Base-by-base conservation (phyloP, 2,329 filamentous ascomycete species). In the Geosmithia morbida region DNA sequence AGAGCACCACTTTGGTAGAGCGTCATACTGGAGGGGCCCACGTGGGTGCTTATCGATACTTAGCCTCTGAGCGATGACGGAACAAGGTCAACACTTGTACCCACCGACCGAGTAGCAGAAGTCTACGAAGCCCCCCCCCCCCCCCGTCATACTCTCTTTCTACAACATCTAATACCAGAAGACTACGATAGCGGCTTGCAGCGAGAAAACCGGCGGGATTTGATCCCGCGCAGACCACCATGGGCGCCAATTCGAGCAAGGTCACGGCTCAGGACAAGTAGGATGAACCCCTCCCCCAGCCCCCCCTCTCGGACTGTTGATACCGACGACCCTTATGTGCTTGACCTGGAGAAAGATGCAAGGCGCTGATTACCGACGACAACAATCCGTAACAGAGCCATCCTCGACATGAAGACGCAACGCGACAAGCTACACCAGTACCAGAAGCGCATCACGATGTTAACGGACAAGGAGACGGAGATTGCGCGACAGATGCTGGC, bases 391-490 rank as follows among this genome's bases (percentile, higher is more conserved):
- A 20, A 11, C 61, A 96, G 89, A 70, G 90, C 90, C 50, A 96
- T 97, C 66, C 83, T 97, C 59, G 89, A 97, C 68, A 85, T 97
- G 70, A 97, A 97, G 71, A 87, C 81, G 66, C 90, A 97, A 70
- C 89, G 92, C 64, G 92, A 98, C 72, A 94, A 88, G 65, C 82
- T 98, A 3, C 89, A 94, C 59, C 88, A 94, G 64, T 97, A 97
- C 70, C 90, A 96, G 66, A 84, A 85, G 59, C 85, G 86, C 58
- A 92, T 98, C 60, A 83, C 81, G 37, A 74, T 86, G 46, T 79
- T 98, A 39, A 96, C 90, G 7, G 77, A 83, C 60, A 84, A 84
- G 54, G 90, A 98, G 68, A 95, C 85, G 45, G 83, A 81, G 43
- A 84, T 95, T 49, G 90, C 92, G 19, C 81, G 79, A 54, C 76